Conservation (phyloP, 2,329 filamentous ascomycete species). For the Diaporthe batatas region DNA sequence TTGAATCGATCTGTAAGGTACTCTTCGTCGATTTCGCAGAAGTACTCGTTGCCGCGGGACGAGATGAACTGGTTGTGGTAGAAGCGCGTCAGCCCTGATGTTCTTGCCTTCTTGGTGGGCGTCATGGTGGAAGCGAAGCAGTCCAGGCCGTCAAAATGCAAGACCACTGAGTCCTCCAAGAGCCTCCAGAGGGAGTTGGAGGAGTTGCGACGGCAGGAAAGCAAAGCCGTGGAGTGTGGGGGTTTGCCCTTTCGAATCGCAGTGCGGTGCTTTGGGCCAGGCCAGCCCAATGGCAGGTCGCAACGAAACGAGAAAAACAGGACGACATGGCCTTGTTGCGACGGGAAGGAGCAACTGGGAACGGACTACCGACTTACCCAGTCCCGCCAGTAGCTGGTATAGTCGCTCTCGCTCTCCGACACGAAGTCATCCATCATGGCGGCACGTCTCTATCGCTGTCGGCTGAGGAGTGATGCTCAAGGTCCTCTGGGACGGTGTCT, state of each 20-base stretch:
- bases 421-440: conserved; percentile 93
- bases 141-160: neutral
- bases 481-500: conserved; percentile 21
- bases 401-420: conserved; percentile 98
- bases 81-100: conserved; percentile 33
- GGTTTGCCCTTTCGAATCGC: conserved; percentile 11
- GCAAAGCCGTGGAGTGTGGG: conserved; percentile 18
- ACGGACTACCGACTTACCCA: conserved; percentile 78
- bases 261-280: conserved; percentile 16
- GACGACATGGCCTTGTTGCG: conserved; percentile 7
- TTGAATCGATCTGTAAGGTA: conserved; percentile 99
- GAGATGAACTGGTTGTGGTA: conserved; percentile 84
- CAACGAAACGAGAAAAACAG: conserved; percentile 26
- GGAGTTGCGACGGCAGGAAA: neutral
- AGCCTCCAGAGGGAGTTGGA: neutral
- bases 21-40: conserved; percentile 99
- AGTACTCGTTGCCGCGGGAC: conserved; percentile 97
- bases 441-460: conserved; percentile 3
- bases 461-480: neutral
- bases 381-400: conserved; percentile 99
- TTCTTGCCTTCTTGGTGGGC: conserved; percentile 29
- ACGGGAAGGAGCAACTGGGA: neutral
- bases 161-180: neutral
- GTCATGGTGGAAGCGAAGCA: neutral
- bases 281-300: conserved; percentile 11